A percentile compares a stretch with the other conserved stretches of the same genome.
phyloP scores from a whole-genome alignment of 1,139 yeast species.

The Kurtzmaniella quercitrusa region DNA sequence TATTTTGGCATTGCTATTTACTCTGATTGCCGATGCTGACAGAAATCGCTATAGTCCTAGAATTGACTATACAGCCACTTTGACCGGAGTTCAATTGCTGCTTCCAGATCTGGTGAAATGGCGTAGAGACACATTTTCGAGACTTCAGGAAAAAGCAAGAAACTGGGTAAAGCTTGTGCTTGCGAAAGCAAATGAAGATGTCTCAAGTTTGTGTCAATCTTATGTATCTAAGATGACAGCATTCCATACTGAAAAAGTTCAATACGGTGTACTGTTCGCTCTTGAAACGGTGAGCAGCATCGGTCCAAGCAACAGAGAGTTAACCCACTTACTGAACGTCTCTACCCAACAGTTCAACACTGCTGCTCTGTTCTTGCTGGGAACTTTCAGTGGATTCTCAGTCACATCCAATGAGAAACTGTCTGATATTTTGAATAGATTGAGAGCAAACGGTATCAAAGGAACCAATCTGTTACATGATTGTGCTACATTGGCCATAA shows the following conservation, averaged over 20 bases:
- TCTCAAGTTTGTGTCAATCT: constrained; percentile 72
- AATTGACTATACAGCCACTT: constrained; percentile 59
- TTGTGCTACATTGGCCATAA: constrained; percentile 1
- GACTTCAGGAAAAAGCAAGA: constrained; percentile 56
- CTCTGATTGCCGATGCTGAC: constrained; percentile 84
- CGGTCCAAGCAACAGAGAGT: constrained; percentile 60
- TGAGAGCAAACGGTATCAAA: background rate
- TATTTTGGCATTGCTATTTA: constrained; percentile 69
- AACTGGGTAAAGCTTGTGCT: constrained; percentile 62
- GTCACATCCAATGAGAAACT: constrained; percentile 38
- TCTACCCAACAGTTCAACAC: background rate
- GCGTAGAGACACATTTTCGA: constrained; percentile 65
- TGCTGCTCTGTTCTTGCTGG: constrained; percentile 3
- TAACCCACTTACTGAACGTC: constrained; percentile 17
- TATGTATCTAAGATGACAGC: constrained; percentile 56
- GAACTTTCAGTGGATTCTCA: constrained; percentile 46
- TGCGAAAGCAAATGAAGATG: constrained; percentile 60
- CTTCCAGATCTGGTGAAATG: constrained; percentile 78
- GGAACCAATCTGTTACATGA: background rate
- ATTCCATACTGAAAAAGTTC: constrained; percentile 38
- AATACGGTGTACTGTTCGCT: constrained; percentile 86
- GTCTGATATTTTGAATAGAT: background rate
- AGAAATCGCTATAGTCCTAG: constrained; percentile 82
- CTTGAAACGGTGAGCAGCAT: constrained; percentile 80
- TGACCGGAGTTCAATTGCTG: constrained; percentile 54